A percentile compares a stretch with the other conserved stretches of the same genome.
Conservation (phyloP, 2,329 filamentous ascomycete species). For the Nectriaceae sp. region DNA sequence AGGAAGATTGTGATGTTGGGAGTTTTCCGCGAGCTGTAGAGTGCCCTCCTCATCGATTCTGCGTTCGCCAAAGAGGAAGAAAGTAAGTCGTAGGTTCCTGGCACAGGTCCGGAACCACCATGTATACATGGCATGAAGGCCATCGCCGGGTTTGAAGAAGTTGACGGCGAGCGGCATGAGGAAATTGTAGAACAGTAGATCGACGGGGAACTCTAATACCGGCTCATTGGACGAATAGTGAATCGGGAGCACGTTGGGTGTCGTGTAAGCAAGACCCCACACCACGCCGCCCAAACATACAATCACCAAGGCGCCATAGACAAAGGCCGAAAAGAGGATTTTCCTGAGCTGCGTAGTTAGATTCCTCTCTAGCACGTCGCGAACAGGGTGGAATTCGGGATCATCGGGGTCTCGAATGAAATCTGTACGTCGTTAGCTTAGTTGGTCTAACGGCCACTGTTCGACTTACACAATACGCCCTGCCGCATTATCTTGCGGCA, state of each 20-base stretch:
- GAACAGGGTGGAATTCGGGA: slow-evolving; percentile 95
- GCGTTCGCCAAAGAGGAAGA: slow-evolving; percentile 90
- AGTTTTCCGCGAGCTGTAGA: slow-evolving; percentile 47
- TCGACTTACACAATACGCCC: slow-evolving; percentile 82
- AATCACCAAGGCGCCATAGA: slow-evolving; percentile 91
- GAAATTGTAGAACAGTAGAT: slow-evolving; percentile 96
- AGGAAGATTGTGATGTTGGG: slow-evolving; percentile 33
- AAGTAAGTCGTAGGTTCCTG: slow-evolving; percentile 75
- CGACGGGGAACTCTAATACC: slow-evolving; percentile 89
- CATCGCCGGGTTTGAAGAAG: slow-evolving; percentile 83
- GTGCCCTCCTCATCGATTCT: slow-evolving; percentile 79
- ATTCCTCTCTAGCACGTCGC: slow-evolving; percentile 91
- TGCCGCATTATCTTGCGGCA: slow-evolving; percentile 96
- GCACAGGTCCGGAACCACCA: slow-evolving; percentile 97
- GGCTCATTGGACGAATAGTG: slow-evolving; percentile 93
- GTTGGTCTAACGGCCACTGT: too few species aligned
- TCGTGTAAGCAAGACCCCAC: slow-evolving; percentile 76
- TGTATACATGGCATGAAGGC: slow-evolving; percentile 80
- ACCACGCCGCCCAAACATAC: slow-evolving; percentile 93
- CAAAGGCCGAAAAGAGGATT: slow-evolving; percentile 92
- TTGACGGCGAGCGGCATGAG: slow-evolving; percentile 85
- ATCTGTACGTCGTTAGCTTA: slow-evolving; percentile 50
- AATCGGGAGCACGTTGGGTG: slow-evolving; percentile 78
- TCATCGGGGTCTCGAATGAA: slow-evolving; percentile 98
- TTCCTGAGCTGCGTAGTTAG: slow-evolving; percentile 92